These are phyloP conservation scores for Euphrasia confusa DNA, from an alignment of 257 asterid species.

Conservation along the genomic window DNA sequence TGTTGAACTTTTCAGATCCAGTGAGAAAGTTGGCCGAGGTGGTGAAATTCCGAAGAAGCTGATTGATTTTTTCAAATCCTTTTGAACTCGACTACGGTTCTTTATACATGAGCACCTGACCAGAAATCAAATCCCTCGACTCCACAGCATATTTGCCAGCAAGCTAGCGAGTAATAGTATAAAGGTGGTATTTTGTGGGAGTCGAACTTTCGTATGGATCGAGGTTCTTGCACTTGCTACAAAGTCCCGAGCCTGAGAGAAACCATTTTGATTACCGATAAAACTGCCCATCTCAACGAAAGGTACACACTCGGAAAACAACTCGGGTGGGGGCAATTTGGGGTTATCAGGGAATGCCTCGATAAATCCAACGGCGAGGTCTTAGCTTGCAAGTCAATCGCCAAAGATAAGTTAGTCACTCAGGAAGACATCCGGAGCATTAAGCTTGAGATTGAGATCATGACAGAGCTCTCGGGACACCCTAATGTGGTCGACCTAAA, in stretches of 20 bases:
- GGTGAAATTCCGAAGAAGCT: neutral
- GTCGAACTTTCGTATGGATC: conserved; percentile 46
- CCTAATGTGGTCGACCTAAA: conserved; percentile 69
- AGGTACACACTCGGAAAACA: conserved; percentile 55
- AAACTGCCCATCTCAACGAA: conserved; percentile 39
- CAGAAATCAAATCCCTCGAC: conserved; percentile 34
- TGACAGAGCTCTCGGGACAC: conserved; percentile 78
- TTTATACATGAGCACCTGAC: conserved; percentile 3
- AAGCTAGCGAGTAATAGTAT: neutral
- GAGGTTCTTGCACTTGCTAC: conserved; percentile 42
- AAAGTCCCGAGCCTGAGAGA: conserved; percentile 45
- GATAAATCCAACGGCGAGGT: conserved; percentile 63
- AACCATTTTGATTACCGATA: conserved; percentile 42
- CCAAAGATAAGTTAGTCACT: conserved; percentile 71
- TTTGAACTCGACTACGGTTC: conserved; percentile 27
- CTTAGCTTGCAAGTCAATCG: conserved; percentile 76
- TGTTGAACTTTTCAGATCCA: neutral
- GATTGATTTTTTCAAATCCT: conserved; percentile 15
- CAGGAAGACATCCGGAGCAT: conserved; percentile 66
- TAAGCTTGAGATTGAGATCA: conserved; percentile 77
- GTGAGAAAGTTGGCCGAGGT: neutral
- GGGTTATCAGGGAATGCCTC: conserved; percentile 59
- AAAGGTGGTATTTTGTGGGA: conserved; percentile 13
- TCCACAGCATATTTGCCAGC: conserved; percentile 24
- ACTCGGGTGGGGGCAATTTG: conserved; percentile 82